Base-by-base conservation (phyloP, 148 eudicot genomes). In the Dysphania ambrosioides region DNA sequence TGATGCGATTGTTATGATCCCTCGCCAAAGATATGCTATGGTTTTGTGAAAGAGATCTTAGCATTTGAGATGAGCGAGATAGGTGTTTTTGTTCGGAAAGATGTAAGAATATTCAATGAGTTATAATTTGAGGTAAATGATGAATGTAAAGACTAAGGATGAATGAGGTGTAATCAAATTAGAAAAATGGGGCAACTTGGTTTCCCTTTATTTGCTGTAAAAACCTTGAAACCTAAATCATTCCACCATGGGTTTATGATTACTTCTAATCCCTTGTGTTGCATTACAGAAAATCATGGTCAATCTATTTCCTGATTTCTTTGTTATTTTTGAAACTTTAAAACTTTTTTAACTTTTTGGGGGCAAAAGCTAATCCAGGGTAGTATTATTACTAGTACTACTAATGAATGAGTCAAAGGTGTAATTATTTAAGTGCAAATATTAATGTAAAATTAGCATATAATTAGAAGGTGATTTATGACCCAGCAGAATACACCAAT, bases 221-320 rank as follows among this genome's bases (percentile, higher is more conserved):
- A 65, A 65, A 36, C 42, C 65, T 65, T 35, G 16, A n/a, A 35
- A n/a, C 23, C 36, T 8, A 42, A 30, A 74, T n/a, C 72, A 66
- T 19, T 30, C 63, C 42, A 41, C 79, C 60, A 61, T 41, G 60
- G 11, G 53, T 70, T 68, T 69, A 70, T 77, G 79, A 77, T 77
- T 77, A 77, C 62, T 61, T 1, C 21, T 32, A 38, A 36, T 75
- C 41, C 21, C 18, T 67, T 30, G 59, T 75, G 36, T 75, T 66
- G 72, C 68, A 68, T 68, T 26, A 40, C 78, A 76, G 44, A 68
- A 76, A 68, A 76, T 76, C 72, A 68, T 68, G 67, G 19, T 42
- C 38, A 21, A 23, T 67, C 8, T 51, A 18, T 66, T 42, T 75
- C 5, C 18, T 42, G 16, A 42, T 26, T 32, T 32, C 56, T 15